phyloP scores from a whole-genome alignment of 2,329 filamentous ascomycete species.

The Ceratocystis ficicola region DNA sequence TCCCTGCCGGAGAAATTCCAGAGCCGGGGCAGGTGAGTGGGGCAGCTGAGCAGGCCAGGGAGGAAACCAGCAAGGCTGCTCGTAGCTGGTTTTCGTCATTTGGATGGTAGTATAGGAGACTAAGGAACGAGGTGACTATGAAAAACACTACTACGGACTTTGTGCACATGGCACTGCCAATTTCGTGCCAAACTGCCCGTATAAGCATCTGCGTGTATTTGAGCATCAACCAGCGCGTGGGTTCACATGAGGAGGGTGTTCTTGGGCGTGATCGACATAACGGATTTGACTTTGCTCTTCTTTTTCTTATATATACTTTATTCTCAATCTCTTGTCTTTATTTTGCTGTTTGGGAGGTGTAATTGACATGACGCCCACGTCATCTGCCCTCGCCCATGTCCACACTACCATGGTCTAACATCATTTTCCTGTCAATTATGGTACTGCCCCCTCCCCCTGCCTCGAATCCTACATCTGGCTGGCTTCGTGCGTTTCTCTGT shows the following conservation, averaged over 20 bases:
- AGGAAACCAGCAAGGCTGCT: slow-evolving; percentile 18
- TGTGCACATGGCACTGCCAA: too few relatives aligned
- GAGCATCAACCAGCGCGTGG: neutral
- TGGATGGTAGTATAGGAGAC: slow-evolving; percentile 13
- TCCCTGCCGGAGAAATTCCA: slow-evolving; percentile 11
- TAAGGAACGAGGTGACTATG: too few relatives aligned
- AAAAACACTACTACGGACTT: too few relatives aligned
- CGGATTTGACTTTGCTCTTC: neutral
- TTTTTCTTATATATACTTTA: too few relatives aligned
- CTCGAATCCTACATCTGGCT: neutral
- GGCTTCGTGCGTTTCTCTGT: neutral
- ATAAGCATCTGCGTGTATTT: neutral
- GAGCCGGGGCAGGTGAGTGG: slow-evolving; percentile 10
- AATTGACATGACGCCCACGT: neutral
- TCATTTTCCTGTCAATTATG: neutral
- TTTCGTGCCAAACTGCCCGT: too few relatives aligned
- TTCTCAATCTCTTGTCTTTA: neutral
- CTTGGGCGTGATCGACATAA: neutral
- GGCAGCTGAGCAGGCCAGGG: slow-evolving; percentile 14
- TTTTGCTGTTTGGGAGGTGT: neutral
- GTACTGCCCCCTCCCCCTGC: neutral
- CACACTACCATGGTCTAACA: neutral
- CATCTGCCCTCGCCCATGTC: neutral
- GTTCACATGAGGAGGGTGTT: neutral
- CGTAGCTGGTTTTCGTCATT: slow-evolving; percentile 21